Conservation (phyloP, 768 basidiomycete species). For the Vararia minispora region DNA sequence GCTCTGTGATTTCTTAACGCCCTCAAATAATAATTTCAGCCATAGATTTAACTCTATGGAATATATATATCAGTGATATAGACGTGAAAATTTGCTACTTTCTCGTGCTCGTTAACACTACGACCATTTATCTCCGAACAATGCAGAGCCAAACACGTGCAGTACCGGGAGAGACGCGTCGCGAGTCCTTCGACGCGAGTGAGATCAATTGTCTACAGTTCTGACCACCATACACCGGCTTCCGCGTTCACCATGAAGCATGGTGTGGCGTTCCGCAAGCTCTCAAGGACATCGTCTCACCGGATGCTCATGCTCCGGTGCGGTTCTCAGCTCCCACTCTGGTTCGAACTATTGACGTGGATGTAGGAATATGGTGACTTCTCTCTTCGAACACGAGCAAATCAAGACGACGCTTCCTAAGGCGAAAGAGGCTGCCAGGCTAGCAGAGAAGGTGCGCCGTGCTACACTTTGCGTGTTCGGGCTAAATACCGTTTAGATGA, state of each 20-base stretch:
- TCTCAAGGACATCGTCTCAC: constrained; percentile 86
- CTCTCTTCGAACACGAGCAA: constrained; percentile 88
- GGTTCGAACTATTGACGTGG: neutral
- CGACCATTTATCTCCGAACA: no score
- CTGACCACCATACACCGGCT: no score
- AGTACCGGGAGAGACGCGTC: no score
- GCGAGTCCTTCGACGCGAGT: no score
- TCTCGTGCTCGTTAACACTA: no score
- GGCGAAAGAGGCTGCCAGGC: constrained; percentile 80
- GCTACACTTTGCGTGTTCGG: neutral
- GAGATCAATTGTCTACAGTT: no score
- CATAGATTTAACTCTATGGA: no score
- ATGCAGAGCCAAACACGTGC: no score
- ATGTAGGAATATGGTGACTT: constrained; percentile 82
- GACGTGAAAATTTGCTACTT: no score
- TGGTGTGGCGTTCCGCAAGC: constrained; percentile 85
- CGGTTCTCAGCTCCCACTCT: constrained; percentile 10
- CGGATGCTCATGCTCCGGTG: constrained; percentile 89
- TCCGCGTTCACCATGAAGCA: constrained; percentile 91
- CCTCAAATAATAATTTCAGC: no score
- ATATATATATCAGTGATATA: no score
- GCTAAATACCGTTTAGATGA: constrained; percentile 42
- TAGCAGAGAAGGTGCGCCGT: constrained; percentile 76
- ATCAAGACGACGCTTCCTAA: constrained; percentile 95
- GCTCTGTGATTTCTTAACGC: constrained; percentile 1